Percentiles rank a stretch among this genome's conserved stretches.
phyloP scores from a whole-genome alignment of 768 basidiomycete species.

The Lentinula lateritia region DNA sequence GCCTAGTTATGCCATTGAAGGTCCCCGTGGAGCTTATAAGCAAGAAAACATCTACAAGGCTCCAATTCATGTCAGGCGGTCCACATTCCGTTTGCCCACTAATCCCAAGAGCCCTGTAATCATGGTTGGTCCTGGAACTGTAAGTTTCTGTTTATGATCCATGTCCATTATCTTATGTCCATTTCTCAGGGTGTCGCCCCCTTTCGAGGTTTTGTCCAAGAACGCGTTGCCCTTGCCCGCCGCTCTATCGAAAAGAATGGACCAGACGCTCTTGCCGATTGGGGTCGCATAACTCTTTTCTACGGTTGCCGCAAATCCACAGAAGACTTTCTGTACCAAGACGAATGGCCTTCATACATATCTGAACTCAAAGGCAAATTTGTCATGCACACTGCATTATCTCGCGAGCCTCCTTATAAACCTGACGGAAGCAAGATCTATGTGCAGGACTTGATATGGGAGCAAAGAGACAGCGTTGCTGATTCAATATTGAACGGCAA shows the following conservation, averaged over 20 bases:
- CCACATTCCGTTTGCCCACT: constrained; percentile 95
- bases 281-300: constrained; percentile 93
- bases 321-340: constrained; percentile 91
- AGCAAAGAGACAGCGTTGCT: constrained; percentile 76
- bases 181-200: constrained; percentile 86
- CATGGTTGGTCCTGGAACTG: constrained; percentile 98
- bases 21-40: constrained; percentile 84
- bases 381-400: constrained; percentile 84
- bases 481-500: constrained; percentile 90
- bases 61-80: constrained; percentile 91
- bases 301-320: constrained; percentile 90
- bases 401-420: constrained; percentile 80
- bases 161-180: constrained; percentile 11
- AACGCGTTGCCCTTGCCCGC: constrained; percentile 92
- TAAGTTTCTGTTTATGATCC: constrained; percentile 34
- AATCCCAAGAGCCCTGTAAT: constrained; percentile 98
- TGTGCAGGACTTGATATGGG: constrained; percentile 96
- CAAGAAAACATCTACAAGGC: constrained; percentile 69
- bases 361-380: constrained; percentile 91
- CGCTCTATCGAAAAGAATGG: constrained; percentile 96
- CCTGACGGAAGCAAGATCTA: constrained; percentile 94
- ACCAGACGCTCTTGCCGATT: constrained; percentile 86
- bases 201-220: constrained; percentile 98
- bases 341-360: constrained; percentile 89
- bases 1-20: constrained; percentile 82